Evolutionary conservation across 306 rosid genomes (phyloP), one percentile per base, ranked within the genome.

Genomic region (Luffa aegyptiaca): DNA sequence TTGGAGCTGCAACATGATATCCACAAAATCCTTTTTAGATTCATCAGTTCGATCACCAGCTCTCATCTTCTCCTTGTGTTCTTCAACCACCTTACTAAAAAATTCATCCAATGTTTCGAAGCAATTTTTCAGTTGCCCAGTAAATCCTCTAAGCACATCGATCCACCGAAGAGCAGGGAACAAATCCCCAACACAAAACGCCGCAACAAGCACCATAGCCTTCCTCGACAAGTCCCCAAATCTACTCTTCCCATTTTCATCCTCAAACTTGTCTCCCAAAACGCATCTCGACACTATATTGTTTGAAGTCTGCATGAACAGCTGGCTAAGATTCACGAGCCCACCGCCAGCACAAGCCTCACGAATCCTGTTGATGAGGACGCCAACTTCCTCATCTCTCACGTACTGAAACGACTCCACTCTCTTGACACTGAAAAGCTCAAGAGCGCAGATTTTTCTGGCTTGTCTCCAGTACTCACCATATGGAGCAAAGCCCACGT

Each of bases 101-200:
- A 87, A 86, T 8, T 2, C 12, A 76, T 88, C 90, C 1, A 86
- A 14, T 18, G 58, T 80, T 14, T 0, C 0, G 14, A 57, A 81
- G 36, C 78, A 61, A 17, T 77, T 48, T 56, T 82, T 86, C 33
- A 90, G 37, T 0, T 72, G 11, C 0, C 72, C 12, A 18, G 71
- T 56, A 3, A 55, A 45, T 0, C 90, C 90, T 1, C 78, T 85
- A 2, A 83, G 14, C 3, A 31, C 52, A 31, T 83, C 80, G 4
- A 83, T 6, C 85, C 85, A 83, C n/a, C 41, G n/a, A 63, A 83
- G 63, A 31, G 2, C 2, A 37, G 83, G 85, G 12, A 83, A 79
- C 11, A 72, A 52, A 83, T 83, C 83, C 6, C 18, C 83, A 13
- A 83, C 46, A 17, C 83, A 31, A 44, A 83, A 72, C 1, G 48